phyloP scores from a whole-genome alignment of 2,329 filamentous ascomycete species.

The Fusarium armeniacum region DNA sequence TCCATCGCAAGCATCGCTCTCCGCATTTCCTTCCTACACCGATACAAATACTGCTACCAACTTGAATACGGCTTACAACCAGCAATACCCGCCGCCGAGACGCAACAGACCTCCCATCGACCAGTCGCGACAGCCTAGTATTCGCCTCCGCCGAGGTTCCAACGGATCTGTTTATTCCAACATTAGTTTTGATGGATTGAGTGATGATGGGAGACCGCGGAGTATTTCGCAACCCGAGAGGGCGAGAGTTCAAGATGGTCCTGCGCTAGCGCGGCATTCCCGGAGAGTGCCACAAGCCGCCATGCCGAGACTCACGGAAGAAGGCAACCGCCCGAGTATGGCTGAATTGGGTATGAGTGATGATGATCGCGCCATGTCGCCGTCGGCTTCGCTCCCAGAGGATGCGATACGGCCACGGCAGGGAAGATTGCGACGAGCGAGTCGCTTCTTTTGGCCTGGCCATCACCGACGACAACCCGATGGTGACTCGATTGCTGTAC shows the following conservation, averaged over 20 bases:
- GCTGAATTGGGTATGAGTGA: constrained; percentile 52
- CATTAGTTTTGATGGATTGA: constrained; percentile 29
- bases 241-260: constrained; percentile 39
- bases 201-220: constrained; percentile 49
- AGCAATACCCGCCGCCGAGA: constrained; percentile 8
- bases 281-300: constrained; percentile 53
- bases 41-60: background rate
- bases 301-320: constrained; percentile 58
- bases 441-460: constrained; percentile 50
- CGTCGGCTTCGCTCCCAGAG: constrained; percentile 49
- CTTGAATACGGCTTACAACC: constrained; percentile 5
- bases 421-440: constrained; percentile 41
- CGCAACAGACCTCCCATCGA: constrained; percentile 39
- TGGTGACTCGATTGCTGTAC: background rate
- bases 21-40: constrained; percentile 31
- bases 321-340: constrained; percentile 55
- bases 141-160: constrained; percentile 46
- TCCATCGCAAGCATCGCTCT: constrained; percentile 34
- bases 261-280: constrained; percentile 49
- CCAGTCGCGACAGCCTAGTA: constrained; percentile 46
- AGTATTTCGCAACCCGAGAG: constrained; percentile 56
- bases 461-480: constrained; percentile 26
- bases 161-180: constrained; percentile 44
- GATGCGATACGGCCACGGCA: constrained; percentile 24
- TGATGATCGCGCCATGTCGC: constrained; percentile 43